Base-by-base conservation (phyloP, 2,329 filamentous ascomycete species). In the Drechslerella coelobrocha region DNA sequence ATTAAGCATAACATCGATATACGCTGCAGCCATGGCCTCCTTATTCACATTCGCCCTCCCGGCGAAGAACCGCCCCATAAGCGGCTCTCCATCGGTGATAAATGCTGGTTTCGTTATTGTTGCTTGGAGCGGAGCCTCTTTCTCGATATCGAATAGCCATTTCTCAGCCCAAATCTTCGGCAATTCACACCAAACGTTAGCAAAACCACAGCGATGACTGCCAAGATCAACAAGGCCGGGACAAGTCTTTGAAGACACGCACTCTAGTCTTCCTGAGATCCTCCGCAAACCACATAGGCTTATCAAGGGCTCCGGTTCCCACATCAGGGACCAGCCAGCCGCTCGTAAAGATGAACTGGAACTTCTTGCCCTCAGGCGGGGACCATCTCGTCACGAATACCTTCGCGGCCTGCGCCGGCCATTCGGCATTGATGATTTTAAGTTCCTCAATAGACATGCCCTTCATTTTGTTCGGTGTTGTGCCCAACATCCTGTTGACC, bases 311-410 rank as follows among this genome's bases (percentile, higher is more conserved):
- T 63, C 59, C 2, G 61, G 53, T 4, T 21, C 14, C 12, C 55
- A 29, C 19, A n/a, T 6, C 17, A 9, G 66, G 53, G 12, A 55
- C 59, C 12, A 63, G 7, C 4, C 26, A 53, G 2, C 66, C 66
- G 21, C 66, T 71, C 12, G 66, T 71, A 72, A 80, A 82, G 1
- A 82, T 73, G 68, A 82, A 82, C 1, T 80, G 76, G 66, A 83
- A 82, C 34, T 73, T 77, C 43, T 75, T 75, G 0, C 74, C 75
- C 26, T 63, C 52, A 1, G 65, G 65, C 0, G 75, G 72, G 1
- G 73, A 68, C 3, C 77, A 52, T 24, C 66, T 29, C 2, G 74
- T 62, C 4, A 72, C 56, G 63, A 81, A 78, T 1, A 76, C 73
- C 14, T 77, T 72, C 0, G 77, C 77, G 0, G 77, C 78, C 6